Base-by-base conservation (phyloP, 2,329 filamentous ascomycete species). In the Herpotrichia juniperi region DNA sequence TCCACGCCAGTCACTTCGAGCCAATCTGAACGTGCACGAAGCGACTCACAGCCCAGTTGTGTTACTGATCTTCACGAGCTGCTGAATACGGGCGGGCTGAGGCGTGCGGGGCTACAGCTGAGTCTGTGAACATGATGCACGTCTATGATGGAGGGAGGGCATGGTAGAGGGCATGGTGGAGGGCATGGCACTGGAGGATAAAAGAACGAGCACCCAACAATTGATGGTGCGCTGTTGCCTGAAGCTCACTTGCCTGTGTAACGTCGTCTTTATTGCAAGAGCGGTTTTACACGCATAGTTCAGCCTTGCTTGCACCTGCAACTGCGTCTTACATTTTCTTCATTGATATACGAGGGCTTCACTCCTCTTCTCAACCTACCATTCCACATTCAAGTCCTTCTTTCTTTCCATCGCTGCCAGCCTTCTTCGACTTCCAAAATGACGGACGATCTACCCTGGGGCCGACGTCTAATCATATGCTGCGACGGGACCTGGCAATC, bases 401-500 rank as follows among this genome's bases (percentile, higher is more conserved):
- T 40, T 40, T 40, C 7, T n/a, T n/a, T 40, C 31, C 14, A n/a
- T 34, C 31, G 4, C 19, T 24, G 22, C 14, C 19, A 37, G 21
- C n/a, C 16, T 17, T 10, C 9, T 11, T 14, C 4, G 4, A 40
- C 14, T 7, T 31, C 25, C 30, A 56, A 34, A 6, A 66, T 63
- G 58, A 24, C 51, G 19, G 52, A 56, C 53, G 53, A 65, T 19
- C 52, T 51, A 37, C 53, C 69, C 17, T 71, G 68, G 69, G 46
- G 32, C n/a, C 58, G 69, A 43, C 65, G 69, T 19, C 62, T 74
- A 11, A 51, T 74, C 37, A 63, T 74, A 40, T 72, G 69, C 53
- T 74, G 71, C 49, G 71, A 74, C 30, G 71, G 71, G 1, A 74
- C 71, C 5, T 74, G 71, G 71, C 71, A 74, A 42, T 67, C 65